A percentile compares a stretch with the other conserved stretches of the same genome.
Conservation (phyloP, 306 rosid species). For the Inga laurina region DNA sequence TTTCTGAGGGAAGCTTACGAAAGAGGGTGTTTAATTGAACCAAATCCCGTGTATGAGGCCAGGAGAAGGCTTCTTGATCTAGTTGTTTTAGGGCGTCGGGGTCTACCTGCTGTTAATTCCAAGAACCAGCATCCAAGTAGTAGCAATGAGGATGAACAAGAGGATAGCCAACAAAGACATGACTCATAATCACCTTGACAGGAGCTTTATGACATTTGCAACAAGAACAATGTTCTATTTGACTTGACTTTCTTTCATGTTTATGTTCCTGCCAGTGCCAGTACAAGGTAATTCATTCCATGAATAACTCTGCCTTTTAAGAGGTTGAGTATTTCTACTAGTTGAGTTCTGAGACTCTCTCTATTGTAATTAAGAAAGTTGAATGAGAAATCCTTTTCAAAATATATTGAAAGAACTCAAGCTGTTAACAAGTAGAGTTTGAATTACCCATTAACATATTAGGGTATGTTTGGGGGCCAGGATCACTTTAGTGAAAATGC, state of each 20-base stretch:
- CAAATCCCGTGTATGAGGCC: conserved; percentile 77
- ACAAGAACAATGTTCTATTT: conserved; percentile 11
- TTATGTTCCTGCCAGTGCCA: conserved; percentile 2
- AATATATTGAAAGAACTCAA: neutral
- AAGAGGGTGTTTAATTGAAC: conserved; percentile 71
- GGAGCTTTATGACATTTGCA: conserved; percentile 1
- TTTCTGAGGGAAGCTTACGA: conserved; percentile 94
- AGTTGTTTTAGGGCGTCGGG: conserved; percentile 63
- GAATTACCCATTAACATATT: neutral
- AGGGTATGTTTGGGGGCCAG: neutral
- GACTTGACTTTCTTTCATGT: conserved; percentile 11
- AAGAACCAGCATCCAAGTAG: conserved; percentile 39
- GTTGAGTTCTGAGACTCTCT: neutral
- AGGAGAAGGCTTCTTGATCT: conserved; percentile 87
- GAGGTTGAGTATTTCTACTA: neutral
- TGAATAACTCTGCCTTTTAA: neutral
- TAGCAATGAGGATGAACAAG: conserved; percentile 36
- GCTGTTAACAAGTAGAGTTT: neutral
- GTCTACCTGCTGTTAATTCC: conserved; percentile 48
- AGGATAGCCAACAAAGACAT: conserved; percentile 22
- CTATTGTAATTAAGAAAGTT: neutral
- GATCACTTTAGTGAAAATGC: neutral
- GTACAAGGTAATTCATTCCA: neutral
- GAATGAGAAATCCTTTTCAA: neutral
- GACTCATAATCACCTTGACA: conserved; percentile 33